Evolutionary conservation across 208 protist species (phyloP).

Genomic region (Wallacemonas rigidus): DNA sequence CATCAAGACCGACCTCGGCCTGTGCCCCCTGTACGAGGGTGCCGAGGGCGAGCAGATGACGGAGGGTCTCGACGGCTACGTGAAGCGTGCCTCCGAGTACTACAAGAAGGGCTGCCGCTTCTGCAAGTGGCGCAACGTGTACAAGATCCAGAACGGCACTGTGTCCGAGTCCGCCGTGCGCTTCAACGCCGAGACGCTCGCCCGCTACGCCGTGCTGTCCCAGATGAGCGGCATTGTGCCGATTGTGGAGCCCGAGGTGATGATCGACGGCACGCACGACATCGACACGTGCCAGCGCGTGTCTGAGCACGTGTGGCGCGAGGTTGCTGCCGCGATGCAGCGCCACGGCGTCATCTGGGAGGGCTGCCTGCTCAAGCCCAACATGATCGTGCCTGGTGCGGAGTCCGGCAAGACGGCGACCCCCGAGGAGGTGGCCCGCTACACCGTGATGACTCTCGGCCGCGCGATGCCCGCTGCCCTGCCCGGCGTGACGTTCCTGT

Average conservation of each 20-base stretch:
- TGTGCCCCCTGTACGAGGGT: conserved; percentile 74
- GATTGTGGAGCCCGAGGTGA: conserved; percentile 91
- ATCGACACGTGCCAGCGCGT: conserved; percentile 85
- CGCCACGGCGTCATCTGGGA: conserved; percentile 95
- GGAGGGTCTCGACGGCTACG: conserved; percentile 95
- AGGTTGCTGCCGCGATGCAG: conserved; percentile 80
- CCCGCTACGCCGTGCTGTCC: conserved; percentile 95
- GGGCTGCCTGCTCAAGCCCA: conserved; percentile 97
- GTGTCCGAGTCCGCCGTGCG: conserved; percentile 90
- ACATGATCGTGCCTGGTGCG: conserved; percentile 95
- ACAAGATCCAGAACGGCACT: conserved; percentile 92
- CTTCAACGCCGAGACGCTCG: conserved; percentile 94
- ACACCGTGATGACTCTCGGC: conserved; percentile 90
- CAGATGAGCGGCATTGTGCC: conserved; percentile 96
- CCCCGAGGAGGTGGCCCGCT: conserved; percentile 83
- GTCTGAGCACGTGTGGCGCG: conserved; percentile 86
- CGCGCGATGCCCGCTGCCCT: conserved; percentile 95
- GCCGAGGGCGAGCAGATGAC: conserved; percentile 93
- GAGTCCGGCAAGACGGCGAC: conserved; percentile 63
- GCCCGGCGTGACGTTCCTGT: conserved; percentile 95
- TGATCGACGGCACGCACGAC: conserved; percentile 95
- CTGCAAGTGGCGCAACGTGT: conserved; percentile 96
- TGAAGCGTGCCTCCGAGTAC: conserved; percentile 88
- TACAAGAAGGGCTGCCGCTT: conserved; percentile 96
- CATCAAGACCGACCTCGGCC: conserved; percentile 96